Percentiles rank a stretch among this genome's conserved stretches.
Evolutionary conservation across 768 basidiomycete species (phyloP).

Genomic region (Cystobasidium ongulense): DNA sequence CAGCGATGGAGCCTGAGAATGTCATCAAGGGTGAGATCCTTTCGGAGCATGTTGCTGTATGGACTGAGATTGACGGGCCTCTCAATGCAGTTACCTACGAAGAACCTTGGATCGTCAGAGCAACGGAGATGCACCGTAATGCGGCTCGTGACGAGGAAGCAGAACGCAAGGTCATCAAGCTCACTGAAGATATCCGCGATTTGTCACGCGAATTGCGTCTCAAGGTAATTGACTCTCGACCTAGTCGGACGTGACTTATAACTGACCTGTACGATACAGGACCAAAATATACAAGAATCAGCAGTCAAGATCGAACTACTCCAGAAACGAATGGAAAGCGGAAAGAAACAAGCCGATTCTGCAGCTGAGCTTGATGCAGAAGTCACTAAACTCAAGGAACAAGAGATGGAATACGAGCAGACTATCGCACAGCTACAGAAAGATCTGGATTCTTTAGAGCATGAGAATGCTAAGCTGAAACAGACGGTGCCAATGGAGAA

Average conservation of each 20-base stretch:
- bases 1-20: conserved; percentile 65
- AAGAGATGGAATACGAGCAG: conserved; percentile 82
- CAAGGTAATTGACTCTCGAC: conserved; percentile 42
- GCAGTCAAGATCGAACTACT: conserved; percentile 88
- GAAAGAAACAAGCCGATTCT: conserved; percentile 71
- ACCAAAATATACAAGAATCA: conserved; percentile 80
- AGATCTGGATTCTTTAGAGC: conserved; percentile 75
- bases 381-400: conserved; percentile 69
- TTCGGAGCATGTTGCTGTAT: not conserved
- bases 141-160: conserved; percentile 84
- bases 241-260: not conserved
- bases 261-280: conserved; percentile 47
- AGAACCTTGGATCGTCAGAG: conserved; percentile 75
- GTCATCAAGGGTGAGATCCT: conserved; percentile 65
- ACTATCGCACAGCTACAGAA: conserved; percentile 86
- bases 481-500: conserved; percentile 59
- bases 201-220: conserved; percentile 72
- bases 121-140: conserved; percentile 71
- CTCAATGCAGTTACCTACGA: conserved; percentile 47
- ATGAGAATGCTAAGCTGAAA: conserved; percentile 79
- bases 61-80: not conserved
- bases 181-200: conserved; percentile 83
- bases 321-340: conserved; percentile 82
- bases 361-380: conserved; percentile 74
- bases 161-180: conserved; percentile 71